Conservation (phyloP, 345 rosid species). For the Mercurialis annua region DNA sequence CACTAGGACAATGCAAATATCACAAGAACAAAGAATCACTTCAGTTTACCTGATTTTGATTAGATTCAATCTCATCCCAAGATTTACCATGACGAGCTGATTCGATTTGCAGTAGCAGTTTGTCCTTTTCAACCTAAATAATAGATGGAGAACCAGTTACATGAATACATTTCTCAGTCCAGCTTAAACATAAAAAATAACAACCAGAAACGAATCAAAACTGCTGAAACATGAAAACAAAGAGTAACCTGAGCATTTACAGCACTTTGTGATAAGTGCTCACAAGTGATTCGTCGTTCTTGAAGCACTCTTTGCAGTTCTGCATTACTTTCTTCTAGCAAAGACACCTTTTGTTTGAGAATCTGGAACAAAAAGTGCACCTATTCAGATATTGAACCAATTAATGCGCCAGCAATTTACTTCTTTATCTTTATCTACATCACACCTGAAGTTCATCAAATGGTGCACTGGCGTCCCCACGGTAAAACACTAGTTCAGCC, state of each 20-base stretch:
- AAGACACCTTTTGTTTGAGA: constrained; percentile 72
- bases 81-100: constrained; percentile 74
- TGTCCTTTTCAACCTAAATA: constrained; percentile 83
- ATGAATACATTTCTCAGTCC: neutral
- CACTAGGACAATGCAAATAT: neutral
- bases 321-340: constrained; percentile 81
- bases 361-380: constrained; percentile 40
- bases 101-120: constrained; percentile 70
- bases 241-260: constrained; percentile 73
- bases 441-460: constrained; percentile 91
- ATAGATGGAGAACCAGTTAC: neutral
- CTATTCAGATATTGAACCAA: constrained; percentile 17
- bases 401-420: neutral
- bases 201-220: neutral
- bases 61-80: constrained; percentile 79
- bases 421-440: neutral
- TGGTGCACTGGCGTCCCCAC: constrained; percentile 57
- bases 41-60: constrained; percentile 45
- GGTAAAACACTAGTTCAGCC: constrained; percentile 74
- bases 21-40: neutral
- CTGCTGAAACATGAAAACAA: constrained; percentile 7
- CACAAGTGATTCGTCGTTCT: constrained; percentile 59
- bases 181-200: neutral
- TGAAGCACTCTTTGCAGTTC: constrained; percentile 78
- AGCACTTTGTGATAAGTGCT: constrained; percentile 73